These are phyloP conservation scores for Clitopilus hobsonii DNA, from an alignment of 768 basidiomycete genomes.

Conservation along the genomic window DNA sequence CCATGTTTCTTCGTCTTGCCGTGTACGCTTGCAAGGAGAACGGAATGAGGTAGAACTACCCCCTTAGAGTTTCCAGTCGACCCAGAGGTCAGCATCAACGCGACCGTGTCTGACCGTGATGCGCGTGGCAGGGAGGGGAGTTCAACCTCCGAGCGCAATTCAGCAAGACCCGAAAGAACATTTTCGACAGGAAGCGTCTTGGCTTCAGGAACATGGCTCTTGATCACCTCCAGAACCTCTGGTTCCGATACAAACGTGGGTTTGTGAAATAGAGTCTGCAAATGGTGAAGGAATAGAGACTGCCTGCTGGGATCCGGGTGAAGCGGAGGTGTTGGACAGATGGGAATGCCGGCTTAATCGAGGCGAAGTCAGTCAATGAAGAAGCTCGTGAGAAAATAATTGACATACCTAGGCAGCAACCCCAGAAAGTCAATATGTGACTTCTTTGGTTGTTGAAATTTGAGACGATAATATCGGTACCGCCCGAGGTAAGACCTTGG, in stretches of 20 bases:
- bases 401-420: constrained; percentile 12
- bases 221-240: neutral
- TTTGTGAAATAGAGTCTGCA: neutral
- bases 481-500: neutral
- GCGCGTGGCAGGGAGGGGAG: neutral
- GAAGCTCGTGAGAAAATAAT: neutral
- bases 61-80: constrained; percentile 38
- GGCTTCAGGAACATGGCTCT: neutral
- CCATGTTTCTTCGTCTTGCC: constrained; percentile 26
- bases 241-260: neutral
- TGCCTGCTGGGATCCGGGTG: neutral
- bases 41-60: constrained; percentile 30
- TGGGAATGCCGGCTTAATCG: constrained; percentile 15
- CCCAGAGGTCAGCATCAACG: constrained; percentile 11
- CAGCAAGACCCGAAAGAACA: neutral
- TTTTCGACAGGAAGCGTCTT: constrained; percentile 2
- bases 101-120: neutral
- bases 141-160: neutral
- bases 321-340: constrained; percentile 12
- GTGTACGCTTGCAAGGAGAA: constrained; percentile 23
- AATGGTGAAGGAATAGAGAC: neutral
- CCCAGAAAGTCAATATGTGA: constrained; percentile 20
- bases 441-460: constrained; percentile 16
- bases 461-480: neutral
- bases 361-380: neutral